phyloP scores from a whole-genome alignment of 2,329 filamentous ascomycete species.

The Calonectria multiphialidica region DNA sequence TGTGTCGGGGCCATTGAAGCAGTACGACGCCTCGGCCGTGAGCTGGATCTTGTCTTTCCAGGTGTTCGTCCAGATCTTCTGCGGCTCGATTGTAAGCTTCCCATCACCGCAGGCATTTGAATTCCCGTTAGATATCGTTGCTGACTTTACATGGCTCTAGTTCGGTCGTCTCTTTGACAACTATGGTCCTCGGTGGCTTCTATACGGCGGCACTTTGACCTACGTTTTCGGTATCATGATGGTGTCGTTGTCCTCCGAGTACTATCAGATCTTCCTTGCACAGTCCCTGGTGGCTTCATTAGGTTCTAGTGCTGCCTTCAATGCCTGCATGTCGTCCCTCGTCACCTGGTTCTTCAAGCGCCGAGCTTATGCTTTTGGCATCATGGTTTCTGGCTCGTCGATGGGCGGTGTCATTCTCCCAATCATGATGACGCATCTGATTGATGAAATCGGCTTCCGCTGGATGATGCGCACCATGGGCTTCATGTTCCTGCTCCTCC shows the following conservation, averaged over 20 bases:
- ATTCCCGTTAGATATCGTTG: background rate
- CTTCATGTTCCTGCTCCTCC: slow-evolving; percentile 57
- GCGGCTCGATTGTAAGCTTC: slow-evolving; percentile 58
- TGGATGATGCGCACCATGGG: slow-evolving; percentile 63
- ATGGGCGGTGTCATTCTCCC: slow-evolving; percentile 70
- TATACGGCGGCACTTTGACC: slow-evolving; percentile 64
- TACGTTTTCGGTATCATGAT: slow-evolving; percentile 77
- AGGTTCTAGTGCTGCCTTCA: slow-evolving; percentile 59
- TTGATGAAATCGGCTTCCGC: slow-evolving; percentile 57
- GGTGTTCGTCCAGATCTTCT: slow-evolving; percentile 61
- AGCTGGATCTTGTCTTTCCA: slow-evolving; percentile 72
- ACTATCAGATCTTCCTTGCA: slow-evolving; percentile 60
- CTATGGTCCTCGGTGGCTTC: slow-evolving; percentile 70
- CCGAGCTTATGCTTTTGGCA: slow-evolving; percentile 65
- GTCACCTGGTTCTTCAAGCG: slow-evolving; percentile 65
- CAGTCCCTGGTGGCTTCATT: slow-evolving; percentile 55
- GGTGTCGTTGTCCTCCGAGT: slow-evolving; percentile 62
- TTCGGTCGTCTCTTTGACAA: slow-evolving; percentile 74
- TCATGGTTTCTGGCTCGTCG: slow-evolving; percentile 66
- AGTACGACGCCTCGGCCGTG: slow-evolving; percentile 63
- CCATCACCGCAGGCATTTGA: slow-evolving; percentile 33
- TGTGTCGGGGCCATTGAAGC: slow-evolving; percentile 57
- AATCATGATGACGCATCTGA: slow-evolving; percentile 70
- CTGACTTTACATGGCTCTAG: slow-evolving; percentile 24
- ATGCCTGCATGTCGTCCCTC: slow-evolving; percentile 55